phyloP scores from a whole-genome alignment of 2,329 filamentous ascomycete species.

The Fusarium anguioides region DNA sequence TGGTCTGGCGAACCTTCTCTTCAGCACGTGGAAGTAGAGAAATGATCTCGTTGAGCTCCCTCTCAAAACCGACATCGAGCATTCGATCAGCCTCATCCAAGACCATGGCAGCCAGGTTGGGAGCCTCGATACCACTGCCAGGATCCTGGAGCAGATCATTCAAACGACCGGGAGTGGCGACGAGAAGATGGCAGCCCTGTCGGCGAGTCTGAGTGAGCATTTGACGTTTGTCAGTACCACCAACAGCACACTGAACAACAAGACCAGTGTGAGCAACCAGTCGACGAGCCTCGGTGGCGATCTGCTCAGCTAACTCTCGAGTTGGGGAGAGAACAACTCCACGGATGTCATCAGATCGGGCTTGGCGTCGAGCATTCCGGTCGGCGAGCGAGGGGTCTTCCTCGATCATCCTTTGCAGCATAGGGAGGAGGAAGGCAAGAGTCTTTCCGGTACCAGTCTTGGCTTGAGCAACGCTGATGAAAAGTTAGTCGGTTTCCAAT shows the following conservation, averaged over 20 bases:
- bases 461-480: slow-evolving; percentile 80
- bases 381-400: slow-evolving; percentile 70
- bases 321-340: slow-evolving; percentile 82
- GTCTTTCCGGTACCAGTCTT: slow-evolving; percentile 99
- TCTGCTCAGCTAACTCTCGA: slow-evolving; percentile 83
- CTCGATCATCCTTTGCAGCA: slow-evolving; percentile 81
- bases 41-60: slow-evolving; percentile 72
- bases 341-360: slow-evolving; percentile 69
- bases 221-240: slow-evolving; percentile 81
- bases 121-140: slow-evolving; percentile 72
- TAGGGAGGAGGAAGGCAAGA: slow-evolving; percentile 87
- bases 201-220: slow-evolving; percentile 76
- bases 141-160: slow-evolving; percentile 81
- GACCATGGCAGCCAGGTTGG: slow-evolving; percentile 88
- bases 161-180: slow-evolving; percentile 90
- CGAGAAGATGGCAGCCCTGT: slow-evolving; percentile 86
- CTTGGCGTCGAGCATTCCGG: slow-evolving; percentile 50
- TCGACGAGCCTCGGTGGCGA: slow-evolving; percentile 80
- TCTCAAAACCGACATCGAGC: slow-evolving; percentile 90
- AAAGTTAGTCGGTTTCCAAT: slow-evolving; percentile 30
- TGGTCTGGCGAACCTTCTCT: slow-evolving; percentile 81
- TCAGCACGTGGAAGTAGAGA: slow-evolving; percentile 69
- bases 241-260: slow-evolving; percentile 81
- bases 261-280: slow-evolving; percentile 74
- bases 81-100: slow-evolving; percentile 98